Base-by-base conservation (phyloP, 2,329 filamentous ascomycete genomes). In the Knoxdaviesia proteae region DNA sequence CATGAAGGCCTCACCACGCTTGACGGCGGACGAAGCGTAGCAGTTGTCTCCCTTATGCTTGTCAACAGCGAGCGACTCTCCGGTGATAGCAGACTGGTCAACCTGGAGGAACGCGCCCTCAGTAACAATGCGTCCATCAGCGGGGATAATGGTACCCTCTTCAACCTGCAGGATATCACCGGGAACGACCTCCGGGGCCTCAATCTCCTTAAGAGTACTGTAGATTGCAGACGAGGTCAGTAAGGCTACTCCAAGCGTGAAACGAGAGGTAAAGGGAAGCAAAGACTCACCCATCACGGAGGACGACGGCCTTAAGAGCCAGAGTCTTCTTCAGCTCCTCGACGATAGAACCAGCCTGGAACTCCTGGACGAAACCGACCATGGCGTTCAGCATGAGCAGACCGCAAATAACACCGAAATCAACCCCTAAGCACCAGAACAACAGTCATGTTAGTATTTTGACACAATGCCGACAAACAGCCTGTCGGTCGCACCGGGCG, bases 271-370 rank as follows among this genome's bases (percentile, higher is more conserved):
- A 20, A 20, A 47, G 78, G 3, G 20, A 20, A 20, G 20, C 20
- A 20, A 20, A 20, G 2, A 20, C 20, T 20, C 20, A 20, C 20
- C 20, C 81, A 57, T 88, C 80, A 68, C 86, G 82, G 57, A 90
- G 72, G 51, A 92, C 84, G 38, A 83, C 77, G 56, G 84, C 84
- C 69, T 87, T 90, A 41, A 92, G 73, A 45, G 84, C 84, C 36
- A 92, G 73, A 43, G 81, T 88, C 67, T 90, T 87, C 69, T 92
- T 92, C 54, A 93, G 64, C 58, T 90, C 83, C 40, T 88, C 83
- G 62, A 93, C 84, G 49, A 92, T 90, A 44, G 80, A 87, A 57
- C 82, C 84, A 47, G 84, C 84, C 62, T 92, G 83, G 62, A 71
- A 92, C 63, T 93, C 84, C 60, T 93, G 84, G 46, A 87, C 67